Base-by-base conservation (phyloP, 257 asterid species). In the Salvia splendens region DNA sequence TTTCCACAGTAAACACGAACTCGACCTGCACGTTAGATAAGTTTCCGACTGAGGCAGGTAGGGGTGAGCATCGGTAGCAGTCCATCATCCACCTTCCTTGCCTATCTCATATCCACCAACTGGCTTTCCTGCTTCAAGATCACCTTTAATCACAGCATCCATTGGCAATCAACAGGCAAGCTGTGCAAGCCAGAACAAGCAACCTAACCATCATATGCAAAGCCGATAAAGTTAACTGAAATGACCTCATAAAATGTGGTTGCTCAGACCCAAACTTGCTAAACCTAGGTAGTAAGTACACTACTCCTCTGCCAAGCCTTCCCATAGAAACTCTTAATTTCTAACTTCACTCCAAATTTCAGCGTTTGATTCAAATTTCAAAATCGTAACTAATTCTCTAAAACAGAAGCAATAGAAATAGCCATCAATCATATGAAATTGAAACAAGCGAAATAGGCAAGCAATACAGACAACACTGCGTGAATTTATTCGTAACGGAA, bases 121-220 rank as follows among this genome's bases (percentile, higher is more conserved):
- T 0, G 87, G 87, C 82, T 84, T 91, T 28, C 88, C 89, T 36
- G 96, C 91, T 80, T 80, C 73, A 35, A 93, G 76, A 70, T 96
- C 95, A 8, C 99, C 99, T 93, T 84, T 82, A 20, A 92, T 90
- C 36, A 79, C 95, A 15, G 99, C 97, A 79, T 93, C 99, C 97
- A 90, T 67, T 65, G n/a, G 95, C 92, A 52, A 90, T 79, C 97
- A 90, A 78, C 72, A 71, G 69, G 40, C 32, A 51, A 75, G 0
- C 56, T 32, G 64, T 20, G 60, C 67, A 61, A 57, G 20, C 5
- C 42, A 20, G 8, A 15, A 20, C 56, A 72, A 69, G 64, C 28
- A 58, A 36, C 15, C 52, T 40, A 60, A 12, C 53, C 14, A 61
- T 33, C 40, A 59, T 46, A 50, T 3, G 45, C 17, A 14, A 52